Percentiles rank a stretch among this genome's conserved stretches.
Conservation (phyloP, 805 yeast species). For the Candida ponderosae region DNA sequence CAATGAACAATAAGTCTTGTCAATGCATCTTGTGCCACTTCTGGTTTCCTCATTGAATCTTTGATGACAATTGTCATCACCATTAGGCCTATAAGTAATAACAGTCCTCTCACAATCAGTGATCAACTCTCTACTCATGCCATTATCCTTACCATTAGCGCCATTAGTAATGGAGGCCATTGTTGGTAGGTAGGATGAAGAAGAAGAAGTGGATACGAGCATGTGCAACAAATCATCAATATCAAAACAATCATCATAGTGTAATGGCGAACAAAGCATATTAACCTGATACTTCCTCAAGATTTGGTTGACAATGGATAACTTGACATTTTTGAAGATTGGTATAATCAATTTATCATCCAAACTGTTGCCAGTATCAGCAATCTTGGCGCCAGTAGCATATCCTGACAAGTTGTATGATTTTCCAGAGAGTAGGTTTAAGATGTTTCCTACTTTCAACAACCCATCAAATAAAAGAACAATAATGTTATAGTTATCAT, state of each 20-base stretch:
- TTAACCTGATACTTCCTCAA: conserved; percentile 10
- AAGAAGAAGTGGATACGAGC: conserved; percentile 6
- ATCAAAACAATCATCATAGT: conserved; percentile 11
- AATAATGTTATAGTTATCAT: conserved; percentile 10
- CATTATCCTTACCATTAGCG: background rate
- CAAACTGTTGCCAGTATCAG: no score
- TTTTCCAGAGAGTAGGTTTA: conserved; percentile 9
- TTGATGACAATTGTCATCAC: conserved; percentile 9
- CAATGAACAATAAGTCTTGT: background rate
- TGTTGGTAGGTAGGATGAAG: no score
- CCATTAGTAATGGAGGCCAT: background rate
- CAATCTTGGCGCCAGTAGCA: no score
- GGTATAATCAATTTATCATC: conserved; percentile 16
- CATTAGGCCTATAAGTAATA: conserved; percentile 1
- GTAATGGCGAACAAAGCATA: conserved; percentile 18
- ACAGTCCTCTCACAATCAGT: background rate
- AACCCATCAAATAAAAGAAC: conserved; percentile 20
- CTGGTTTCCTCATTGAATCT: background rate
- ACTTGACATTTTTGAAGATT: conserved; percentile 16
- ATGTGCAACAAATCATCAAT: conserved; percentile 13
- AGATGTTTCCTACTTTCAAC: conserved; percentile 20
- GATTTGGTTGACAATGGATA: conserved; percentile 11
- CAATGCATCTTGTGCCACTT: background rate
- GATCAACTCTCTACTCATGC: background rate
- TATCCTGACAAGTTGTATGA: background rate